Evolutionary conservation across 2,329 filamentous ascomycete species (phyloP), one percentile per base, ranked within the genome.

Genomic region (Phialocephala subalpina): DNA sequence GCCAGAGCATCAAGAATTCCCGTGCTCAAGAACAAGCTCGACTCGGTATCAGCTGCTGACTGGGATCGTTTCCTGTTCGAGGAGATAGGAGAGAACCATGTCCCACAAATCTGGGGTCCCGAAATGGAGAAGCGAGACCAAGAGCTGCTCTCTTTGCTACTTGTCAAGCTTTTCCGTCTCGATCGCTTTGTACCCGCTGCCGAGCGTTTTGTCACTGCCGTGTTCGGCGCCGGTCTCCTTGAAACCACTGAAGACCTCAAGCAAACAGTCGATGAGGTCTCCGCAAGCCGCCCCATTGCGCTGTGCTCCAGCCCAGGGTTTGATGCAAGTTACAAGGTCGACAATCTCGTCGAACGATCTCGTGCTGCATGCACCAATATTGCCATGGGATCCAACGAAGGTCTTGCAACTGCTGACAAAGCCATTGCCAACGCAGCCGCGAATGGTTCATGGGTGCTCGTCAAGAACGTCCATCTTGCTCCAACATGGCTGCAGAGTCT

Each of bases 261-360:
- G 76, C 88, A 92, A 66, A 95, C 96, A 20, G 92, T 97, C 64
- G 87, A 90, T 60, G 91, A 97, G 78, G 93, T 97, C 60, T 90
- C 90, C 6, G 90, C 95, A 35, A 92, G 89, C 36, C 90, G 93
- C 2, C 96, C 96, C 11, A 92, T 99, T 72, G 92, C 96, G 3
- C 86, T 99, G 40, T 95, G 95, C 74, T 99, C 96, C 6, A 97
- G 92, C 75, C 94, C 95, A 67, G 96, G 96, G 42, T 99, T 99
- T 78, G 96, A 99, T 79, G 97, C 97, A 62, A 97, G 93, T 77
- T 99, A 98, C 88, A 99, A 99, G 84, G 96, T 99, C 67, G 96
- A 99, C 78, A 93, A 90, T 67, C 85, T 99, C 62, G 97, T 98
- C 35, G 93, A 97, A 79, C 88, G 93, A 71, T 90, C 89, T 78